Evolutionary conservation across 2,329 filamentous ascomycete species (phyloP).

Genomic region (Fusarium hainanense): DNA sequence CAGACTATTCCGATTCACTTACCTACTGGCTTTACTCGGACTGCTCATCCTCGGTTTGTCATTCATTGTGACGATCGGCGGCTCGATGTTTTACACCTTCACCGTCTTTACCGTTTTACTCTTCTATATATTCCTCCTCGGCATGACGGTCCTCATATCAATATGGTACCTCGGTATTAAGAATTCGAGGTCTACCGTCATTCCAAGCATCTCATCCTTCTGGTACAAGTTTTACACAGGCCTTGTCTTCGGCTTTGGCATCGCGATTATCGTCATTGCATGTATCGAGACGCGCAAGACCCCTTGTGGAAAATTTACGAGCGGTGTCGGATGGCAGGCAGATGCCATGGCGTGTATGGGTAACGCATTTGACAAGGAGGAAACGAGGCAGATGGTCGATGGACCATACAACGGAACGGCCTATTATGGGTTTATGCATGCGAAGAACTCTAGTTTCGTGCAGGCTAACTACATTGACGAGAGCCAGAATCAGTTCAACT

Average conservation of each 20-base stretch:
- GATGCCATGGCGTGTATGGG: conserved; percentile 10
- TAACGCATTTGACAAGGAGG: not conserved
- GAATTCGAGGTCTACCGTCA: not conserved
- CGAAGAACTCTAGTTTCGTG: conserved; percentile 2
- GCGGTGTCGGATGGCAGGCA: not conserved
- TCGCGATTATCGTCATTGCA: not conserved
- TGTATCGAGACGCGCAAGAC: conserved; percentile 20
- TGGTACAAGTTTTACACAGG: conserved; percentile 22
- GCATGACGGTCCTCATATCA: not conserved
- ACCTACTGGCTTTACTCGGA: not conserved
- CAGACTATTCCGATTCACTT: not conserved
- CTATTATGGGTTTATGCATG: not conserved
- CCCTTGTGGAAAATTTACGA: conserved; percentile 23
- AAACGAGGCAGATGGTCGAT: not conserved
- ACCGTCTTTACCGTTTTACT: not conserved
- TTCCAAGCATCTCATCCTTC: conserved; percentile 1
- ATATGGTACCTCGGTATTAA: not conserved
- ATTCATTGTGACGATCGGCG: not conserved
- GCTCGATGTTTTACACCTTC: not conserved
- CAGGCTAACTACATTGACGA: not conserved
- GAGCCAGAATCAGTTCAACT: not conserved
- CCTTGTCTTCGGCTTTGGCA: not conserved
- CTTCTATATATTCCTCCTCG: not conserved
- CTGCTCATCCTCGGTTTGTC: not conserved
- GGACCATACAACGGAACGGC: conserved; percentile 6